phyloP scores from a whole-genome alignment of 345 rosid species.

The Stellera chamaejasme region DNA sequence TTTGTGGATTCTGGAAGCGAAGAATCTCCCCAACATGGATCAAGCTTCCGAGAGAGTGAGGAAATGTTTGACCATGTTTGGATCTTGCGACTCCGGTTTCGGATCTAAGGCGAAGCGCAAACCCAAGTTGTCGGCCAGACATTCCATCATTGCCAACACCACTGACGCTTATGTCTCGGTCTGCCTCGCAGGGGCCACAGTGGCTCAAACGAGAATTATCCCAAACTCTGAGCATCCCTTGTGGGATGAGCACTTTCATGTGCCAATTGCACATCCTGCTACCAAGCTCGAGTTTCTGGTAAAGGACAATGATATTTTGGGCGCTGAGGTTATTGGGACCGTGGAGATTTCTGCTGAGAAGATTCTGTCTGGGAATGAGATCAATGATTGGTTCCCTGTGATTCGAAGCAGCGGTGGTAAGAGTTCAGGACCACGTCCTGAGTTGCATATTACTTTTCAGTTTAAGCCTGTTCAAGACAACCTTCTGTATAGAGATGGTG shows the following conservation, averaged over 20 bases:
- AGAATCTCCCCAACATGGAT: constrained; percentile 69
- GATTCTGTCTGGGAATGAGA: constrained; percentile 25
- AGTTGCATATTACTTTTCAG: constrained; percentile 39
- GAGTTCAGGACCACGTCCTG: constrained; percentile 33
- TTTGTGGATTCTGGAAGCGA: constrained; percentile 52
- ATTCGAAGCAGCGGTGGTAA: constrained; percentile 17
- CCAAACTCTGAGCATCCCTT: constrained; percentile 50
- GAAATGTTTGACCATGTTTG: constrained; percentile 31
- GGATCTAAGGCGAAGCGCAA: constrained; percentile 8
- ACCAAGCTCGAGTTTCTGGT: constrained; percentile 50
- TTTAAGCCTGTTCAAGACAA: constrained; percentile 30
- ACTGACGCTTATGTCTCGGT: constrained; percentile 66
- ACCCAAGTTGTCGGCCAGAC: constrained; percentile 13
- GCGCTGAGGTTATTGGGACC: constrained; percentile 54
- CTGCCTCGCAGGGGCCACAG: constrained; percentile 56
- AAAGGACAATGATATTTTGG: constrained; percentile 64
- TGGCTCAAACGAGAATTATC: constrained; percentile 59
- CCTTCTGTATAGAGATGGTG: constrained; percentile 33
- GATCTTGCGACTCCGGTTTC: constrained; percentile 24
- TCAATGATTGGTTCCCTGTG: constrained; percentile 52
- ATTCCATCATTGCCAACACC: constrained; percentile 43
- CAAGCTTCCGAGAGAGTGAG: constrained; percentile 44
- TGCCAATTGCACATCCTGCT: constrained; percentile 51
- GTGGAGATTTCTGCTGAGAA: constrained; percentile 41
- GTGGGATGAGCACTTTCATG: constrained; percentile 59